phyloP scores from a whole-genome alignment of 495 filamentous ascomycete species.

The Penicillium taxi region DNA sequence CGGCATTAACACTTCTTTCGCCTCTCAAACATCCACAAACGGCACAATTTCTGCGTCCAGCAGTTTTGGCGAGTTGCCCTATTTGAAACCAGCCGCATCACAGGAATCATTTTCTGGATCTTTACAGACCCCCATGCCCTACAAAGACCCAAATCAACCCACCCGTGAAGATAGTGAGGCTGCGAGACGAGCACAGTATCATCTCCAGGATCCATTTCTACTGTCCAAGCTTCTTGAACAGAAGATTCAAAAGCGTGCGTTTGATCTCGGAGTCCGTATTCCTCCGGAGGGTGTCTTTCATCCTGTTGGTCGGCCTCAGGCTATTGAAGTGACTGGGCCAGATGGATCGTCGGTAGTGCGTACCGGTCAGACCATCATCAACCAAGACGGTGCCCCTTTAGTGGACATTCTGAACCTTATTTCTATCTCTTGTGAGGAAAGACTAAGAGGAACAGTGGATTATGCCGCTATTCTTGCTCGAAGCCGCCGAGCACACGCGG shows the following conservation, averaged over 20 bases:
- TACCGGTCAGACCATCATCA: slow-evolving; percentile 52
- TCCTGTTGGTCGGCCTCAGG: slow-evolving; percentile 40
- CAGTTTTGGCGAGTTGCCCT: slow-evolving; percentile 34
- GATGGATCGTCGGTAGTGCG: slow-evolving; percentile 50
- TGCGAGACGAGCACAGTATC: slow-evolving; percentile 43
- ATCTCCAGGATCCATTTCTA: slow-evolving; percentile 54
- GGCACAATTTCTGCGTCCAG: slow-evolving; percentile 29
- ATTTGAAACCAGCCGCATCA: slow-evolving; percentile 22
- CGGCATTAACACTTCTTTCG: slow-evolving; percentile 34
- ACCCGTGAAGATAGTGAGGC: slow-evolving; percentile 37
- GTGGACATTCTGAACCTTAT: slow-evolving; percentile 69
- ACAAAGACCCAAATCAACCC: slow-evolving; percentile 36
- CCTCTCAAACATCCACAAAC: slow-evolving; percentile 36
- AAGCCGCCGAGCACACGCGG: slow-evolving; percentile 59
- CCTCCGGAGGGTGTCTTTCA: slow-evolving; percentile 56
- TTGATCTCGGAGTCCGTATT: slow-evolving; percentile 52
- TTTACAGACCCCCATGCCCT: slow-evolving; percentile 24
- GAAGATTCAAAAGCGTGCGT: slow-evolving; percentile 39
- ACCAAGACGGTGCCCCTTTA: slow-evolving; percentile 56
- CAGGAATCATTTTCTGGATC: slow-evolving; percentile 30
- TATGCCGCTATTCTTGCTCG: slow-evolving; percentile 58
- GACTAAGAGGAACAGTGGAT: slow-evolving; percentile 58
- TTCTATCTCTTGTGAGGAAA: slow-evolving; percentile 66
- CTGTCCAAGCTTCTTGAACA: slow-evolving; percentile 40
- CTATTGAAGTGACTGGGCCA: slow-evolving; percentile 47